Evolutionary conservation across 805 yeast genomes (phyloP), one percentile per base, ranked within the genome.

Genomic region (Saccharomycopsis amapae): DNA sequence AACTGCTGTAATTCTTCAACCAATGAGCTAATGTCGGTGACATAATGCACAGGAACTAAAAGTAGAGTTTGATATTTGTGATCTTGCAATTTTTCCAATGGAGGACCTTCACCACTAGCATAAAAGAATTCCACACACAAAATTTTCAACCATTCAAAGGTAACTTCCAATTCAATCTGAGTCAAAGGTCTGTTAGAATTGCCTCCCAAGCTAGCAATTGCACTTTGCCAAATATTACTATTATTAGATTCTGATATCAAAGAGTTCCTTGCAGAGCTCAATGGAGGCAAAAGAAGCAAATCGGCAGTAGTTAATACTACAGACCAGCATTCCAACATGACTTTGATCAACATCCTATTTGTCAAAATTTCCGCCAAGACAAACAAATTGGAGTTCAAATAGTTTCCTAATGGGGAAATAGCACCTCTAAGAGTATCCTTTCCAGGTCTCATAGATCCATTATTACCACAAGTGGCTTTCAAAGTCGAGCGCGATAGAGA

Each of bases 301-400:
- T 87, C 96, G 1, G 90, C 83, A 20, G 79, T 70, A 2, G 68
- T 63, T 5, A 90, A 66, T 1, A 87, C 78, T 10, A 78, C 78
- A n/a, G 67, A 64, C 97, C 97, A 90, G 0, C 90, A 76, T 42
- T 80, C 81, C 1, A 81, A 56, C 84, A 86, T 82, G 0, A 85
- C 85, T 52, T 76, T 73, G 42, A 74, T 58, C 15, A 82, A 62
- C 28, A 82, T 62, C 1, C 72, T 78, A 17, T 70, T 65, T 0
- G 85, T 74, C 34, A 86, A 61, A 32, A 67, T 71, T 9, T 72
- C 65, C 0, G 86, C 87, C 34, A 86, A 63, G 1, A 81, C 78
- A 44, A 71, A 71, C 39, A 86, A 67, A 55, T 82, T 85, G 40
- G 76, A 67, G 55, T 85, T 83, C 58, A 86, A 65, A 55, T 83